A percentile compares a stretch with the other conserved stretches of the same genome.
These are phyloP conservation scores for Eremomyces bilateralis DNA, from an alignment of 495 filamentous ascomycete species.

Conservation along the genomic window DNA sequence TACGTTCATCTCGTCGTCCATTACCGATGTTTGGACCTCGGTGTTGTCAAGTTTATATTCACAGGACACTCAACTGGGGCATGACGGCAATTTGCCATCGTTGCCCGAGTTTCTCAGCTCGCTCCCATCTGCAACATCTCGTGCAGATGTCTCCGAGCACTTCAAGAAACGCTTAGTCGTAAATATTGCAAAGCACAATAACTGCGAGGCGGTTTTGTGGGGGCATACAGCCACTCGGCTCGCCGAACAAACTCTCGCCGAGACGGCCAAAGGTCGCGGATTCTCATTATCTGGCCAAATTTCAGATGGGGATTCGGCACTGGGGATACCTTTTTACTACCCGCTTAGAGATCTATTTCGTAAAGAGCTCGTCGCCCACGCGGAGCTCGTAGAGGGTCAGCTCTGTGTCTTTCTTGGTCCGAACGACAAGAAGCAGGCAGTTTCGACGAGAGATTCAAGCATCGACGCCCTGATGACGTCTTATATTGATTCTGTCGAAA, in stretches of 20 bases:
- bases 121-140: slow-evolving; percentile 50
- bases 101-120: slow-evolving; percentile 26
- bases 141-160: slow-evolving; percentile 45
- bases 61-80: no score
- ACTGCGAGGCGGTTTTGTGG: slow-evolving; percentile 53
- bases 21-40: slow-evolving; percentile 8
- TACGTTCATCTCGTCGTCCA: slow-evolving; percentile 25
- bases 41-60: not conserved
- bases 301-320: slow-evolving; percentile 45
- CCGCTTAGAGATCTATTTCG: slow-evolving; percentile 66
- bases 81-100: slow-evolving; percentile 9
- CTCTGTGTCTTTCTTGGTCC: no score
- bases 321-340: slow-evolving; percentile 37
- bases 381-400: slow-evolving; percentile 23
- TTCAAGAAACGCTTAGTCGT: slow-evolving; percentile 49
- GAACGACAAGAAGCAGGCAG: slow-evolving; percentile 26
- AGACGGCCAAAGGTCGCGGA: slow-evolving; percentile 79
- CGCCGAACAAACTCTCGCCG: slow-evolving; percentile 64
- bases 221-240: slow-evolving; percentile 74
- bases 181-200: slow-evolving; percentile 31
- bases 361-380: slow-evolving; percentile 49
- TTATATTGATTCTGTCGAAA: slow-evolving; percentile 74
- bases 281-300: slow-evolving; percentile 62
- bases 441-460: slow-evolving; percentile 34
- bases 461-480: slow-evolving; percentile 80